Evolutionary conservation across 2,329 filamentous ascomycete species (phyloP).

Genomic region (Graphiopsis chlorocephala): DNA sequence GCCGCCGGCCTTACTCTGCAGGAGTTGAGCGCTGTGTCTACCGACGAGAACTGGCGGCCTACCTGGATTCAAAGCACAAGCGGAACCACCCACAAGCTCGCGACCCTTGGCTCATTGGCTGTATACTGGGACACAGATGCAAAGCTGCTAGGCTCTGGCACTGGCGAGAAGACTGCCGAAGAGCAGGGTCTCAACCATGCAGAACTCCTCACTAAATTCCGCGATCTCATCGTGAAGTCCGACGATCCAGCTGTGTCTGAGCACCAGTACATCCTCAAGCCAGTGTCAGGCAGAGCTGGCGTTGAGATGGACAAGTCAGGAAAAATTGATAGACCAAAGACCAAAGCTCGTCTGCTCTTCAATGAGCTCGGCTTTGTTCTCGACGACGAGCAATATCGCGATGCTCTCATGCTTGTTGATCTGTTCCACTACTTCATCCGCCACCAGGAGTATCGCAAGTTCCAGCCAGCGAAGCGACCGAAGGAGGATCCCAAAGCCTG

Average conservation of each 20-base stretch:
- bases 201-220: conserved; percentile 74
- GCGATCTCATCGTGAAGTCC: conserved; percentile 72
- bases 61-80: conserved; percentile 90
- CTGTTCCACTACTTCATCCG: conserved; percentile 98
- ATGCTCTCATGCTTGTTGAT: conserved; percentile 96
- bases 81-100: conserved; percentile 85
- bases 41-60: conserved; percentile 89
- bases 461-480: conserved; percentile 79
- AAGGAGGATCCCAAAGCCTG: conserved; percentile 91
- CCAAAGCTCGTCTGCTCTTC: conserved; percentile 88
- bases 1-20: conserved; percentile 88
- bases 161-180: conserved; percentile 62
- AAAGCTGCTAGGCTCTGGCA: conserved; percentile 75
- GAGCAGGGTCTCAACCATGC: conserved; percentile 66
- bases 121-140: conserved; percentile 99
- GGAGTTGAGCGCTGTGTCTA: conserved; percentile 96
- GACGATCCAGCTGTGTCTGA: conserved; percentile 56
- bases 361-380: conserved; percentile 98
- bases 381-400: conserved; percentile 95
- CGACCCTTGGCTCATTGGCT: conserved; percentile 81
- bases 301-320: conserved; percentile 94
- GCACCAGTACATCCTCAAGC: conserved; percentile 93
- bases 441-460: conserved; percentile 93
- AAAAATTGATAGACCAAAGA: conserved; percentile 71
- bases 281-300: conserved; percentile 91